These are phyloP conservation scores for Populus nigra DNA, from an alignment of 345 rosid genomes.

Conservation along the genomic window DNA sequence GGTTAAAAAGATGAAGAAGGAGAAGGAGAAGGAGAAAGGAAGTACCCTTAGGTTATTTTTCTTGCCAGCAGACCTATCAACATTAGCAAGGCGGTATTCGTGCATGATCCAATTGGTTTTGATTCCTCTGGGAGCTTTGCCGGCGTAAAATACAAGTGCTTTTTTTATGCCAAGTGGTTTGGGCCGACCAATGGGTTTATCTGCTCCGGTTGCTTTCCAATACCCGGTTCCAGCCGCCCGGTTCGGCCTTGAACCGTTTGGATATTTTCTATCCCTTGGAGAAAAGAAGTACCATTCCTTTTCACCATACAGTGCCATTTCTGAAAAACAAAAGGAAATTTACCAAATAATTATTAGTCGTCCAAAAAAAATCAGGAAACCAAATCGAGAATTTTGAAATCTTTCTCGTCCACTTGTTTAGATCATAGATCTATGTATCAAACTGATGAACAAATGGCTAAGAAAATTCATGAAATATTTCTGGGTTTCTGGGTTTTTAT, in stretches of 20 bases:
- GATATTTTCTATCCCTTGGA: conserved; percentile 83
- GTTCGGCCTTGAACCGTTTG: conserved; percentile 83
- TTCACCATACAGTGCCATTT: conserved; percentile 71
- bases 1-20: neutral
- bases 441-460: neutral
- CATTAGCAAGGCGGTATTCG: conserved; percentile 84
- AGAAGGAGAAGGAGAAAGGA: neutral
- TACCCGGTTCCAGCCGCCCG: conserved; percentile 85
- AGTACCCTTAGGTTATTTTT: conserved; percentile 63
- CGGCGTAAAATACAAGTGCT: conserved; percentile 83
- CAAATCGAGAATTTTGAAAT: neutral
- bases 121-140: conserved; percentile 76
- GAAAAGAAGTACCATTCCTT: conserved; percentile 95
- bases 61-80: conserved; percentile 67
- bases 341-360: neutral
- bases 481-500: neutral
- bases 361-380: neutral
- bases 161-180: conserved; percentile 74
- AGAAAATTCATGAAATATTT: neutral
- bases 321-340: conserved; percentile 27
- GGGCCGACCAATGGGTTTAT: conserved; percentile 85
- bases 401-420: neutral
- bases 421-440: neutral
- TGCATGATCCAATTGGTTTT: conserved; percentile 99
- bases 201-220: conserved; percentile 96